Evolutionary conservation across 495 filamentous ascomycete species (phyloP).

Genomic region (Neohortaea acidophila): DNA sequence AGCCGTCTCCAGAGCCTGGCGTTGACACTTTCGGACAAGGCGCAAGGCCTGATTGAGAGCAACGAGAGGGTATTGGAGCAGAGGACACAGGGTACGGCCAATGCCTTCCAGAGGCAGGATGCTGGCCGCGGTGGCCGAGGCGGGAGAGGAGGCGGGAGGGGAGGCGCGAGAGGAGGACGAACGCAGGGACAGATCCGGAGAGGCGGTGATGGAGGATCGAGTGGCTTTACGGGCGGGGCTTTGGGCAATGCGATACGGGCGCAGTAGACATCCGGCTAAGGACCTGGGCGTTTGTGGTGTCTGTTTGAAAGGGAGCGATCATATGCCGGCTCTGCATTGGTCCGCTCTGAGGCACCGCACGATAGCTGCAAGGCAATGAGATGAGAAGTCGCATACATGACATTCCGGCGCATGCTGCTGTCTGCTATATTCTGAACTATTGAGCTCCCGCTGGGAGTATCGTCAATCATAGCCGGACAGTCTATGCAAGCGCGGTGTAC

Average conservation of each 20-base stretch:
- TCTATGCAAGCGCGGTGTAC: no score
- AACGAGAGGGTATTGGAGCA: constrained; percentile 97
- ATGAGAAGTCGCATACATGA: no score
- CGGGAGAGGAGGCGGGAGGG: constrained; percentile 39
- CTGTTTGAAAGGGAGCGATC: no score
- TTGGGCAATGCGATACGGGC: constrained; percentile 20
- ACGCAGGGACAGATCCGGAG: constrained; percentile 5
- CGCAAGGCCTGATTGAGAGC: constrained; percentile 81
- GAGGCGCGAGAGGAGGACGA: constrained; percentile 9
- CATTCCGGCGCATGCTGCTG: no score
- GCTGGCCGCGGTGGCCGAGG: constrained; percentile 57
- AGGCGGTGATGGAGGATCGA: constrained; percentile 14
- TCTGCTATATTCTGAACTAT: no score
- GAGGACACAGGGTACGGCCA: constrained; percentile 85
- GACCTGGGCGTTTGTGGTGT: no score
- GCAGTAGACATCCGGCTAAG: no score
- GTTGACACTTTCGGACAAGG: constrained; percentile 88
- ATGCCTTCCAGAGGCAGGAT: constrained; percentile 82
- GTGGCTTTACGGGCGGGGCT: constrained; percentile 19
- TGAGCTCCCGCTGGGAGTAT: no score
- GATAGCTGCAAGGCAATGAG: no score
- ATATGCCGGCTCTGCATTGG: no score
- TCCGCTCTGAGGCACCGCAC: no score
- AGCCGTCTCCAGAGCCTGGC: constrained; percentile 90
- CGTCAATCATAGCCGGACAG: no score